These are phyloP conservation scores for Ensete glaucum DNA, from an alignment of 176 grass and related monocot species.

Conservation along the genomic window DNA sequence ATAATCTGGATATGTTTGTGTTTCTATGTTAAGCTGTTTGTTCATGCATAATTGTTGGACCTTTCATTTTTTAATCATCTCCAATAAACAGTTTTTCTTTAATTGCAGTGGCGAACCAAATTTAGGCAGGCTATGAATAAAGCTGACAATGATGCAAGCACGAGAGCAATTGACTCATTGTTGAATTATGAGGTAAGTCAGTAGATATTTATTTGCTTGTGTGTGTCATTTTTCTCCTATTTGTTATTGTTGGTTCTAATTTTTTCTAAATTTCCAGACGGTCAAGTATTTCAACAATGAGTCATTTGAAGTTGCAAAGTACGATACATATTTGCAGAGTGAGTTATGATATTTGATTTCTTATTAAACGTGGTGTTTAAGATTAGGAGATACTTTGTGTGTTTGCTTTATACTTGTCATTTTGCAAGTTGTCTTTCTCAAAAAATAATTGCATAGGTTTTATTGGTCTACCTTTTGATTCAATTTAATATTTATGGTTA, in stretches of 20 bases:
- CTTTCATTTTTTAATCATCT: not conserved
- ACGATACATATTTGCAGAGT: conserved; percentile 93
- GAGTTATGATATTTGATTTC: conserved; percentile 27
- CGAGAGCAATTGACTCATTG: conserved; percentile 80
- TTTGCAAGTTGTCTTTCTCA: not conserved
- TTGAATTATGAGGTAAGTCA: conserved; percentile 88
- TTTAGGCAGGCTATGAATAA: conserved; percentile 93
- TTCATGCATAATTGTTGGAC: not conserved
- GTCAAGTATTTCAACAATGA: conserved; percentile 99
- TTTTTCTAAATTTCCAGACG: conserved; percentile 37
- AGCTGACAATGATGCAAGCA: conserved; percentile 97
- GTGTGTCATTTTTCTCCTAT: conserved; percentile 21
- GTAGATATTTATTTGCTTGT: conserved; percentile 21
- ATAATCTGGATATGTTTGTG: not conserved
- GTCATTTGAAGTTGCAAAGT: conserved; percentile 83
- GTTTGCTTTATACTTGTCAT: not conserved
- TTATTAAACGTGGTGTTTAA: not conserved
- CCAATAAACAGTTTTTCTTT: conserved; percentile 10
- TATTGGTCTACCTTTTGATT: not conserved
- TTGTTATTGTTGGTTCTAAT: conserved; percentile 2
- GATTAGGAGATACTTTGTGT: not conserved
- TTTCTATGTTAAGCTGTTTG: not conserved
- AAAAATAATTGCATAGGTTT: not conserved
- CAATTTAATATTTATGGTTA: not conserved
- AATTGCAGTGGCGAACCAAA: conserved; percentile 81